Base-by-base conservation (phyloP, 1,139 yeast species). In the Zygoascus sp. region DNA sequence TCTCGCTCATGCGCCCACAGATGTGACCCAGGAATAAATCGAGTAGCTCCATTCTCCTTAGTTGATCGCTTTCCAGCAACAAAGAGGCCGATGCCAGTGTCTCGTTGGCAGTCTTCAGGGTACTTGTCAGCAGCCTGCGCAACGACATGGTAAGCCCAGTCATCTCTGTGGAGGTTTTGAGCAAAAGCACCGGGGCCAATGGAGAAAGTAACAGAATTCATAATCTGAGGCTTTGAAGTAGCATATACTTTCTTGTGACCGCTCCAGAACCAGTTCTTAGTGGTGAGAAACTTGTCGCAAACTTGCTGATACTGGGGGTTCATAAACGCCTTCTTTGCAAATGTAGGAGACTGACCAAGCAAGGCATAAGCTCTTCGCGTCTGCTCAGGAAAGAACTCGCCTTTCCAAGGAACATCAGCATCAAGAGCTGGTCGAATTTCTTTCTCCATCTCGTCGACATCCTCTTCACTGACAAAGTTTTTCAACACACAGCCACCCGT, bases 11-110 rank as follows among this genome's bases (percentile, higher is more conserved):
- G 41, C 11, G 37, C 45, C 50, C 50, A 47, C 25, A 47, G 17
- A 30, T 47, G 50, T 17, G 45, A 38, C 5, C 50, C 44, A 2
- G 48, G 48, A 28, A 47, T 47, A 22, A 39, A 47, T n/a, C 50
- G 27, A 13, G 48, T 47, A 23, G 42, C 40, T 10, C 50, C 50
- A 28, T 47, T 47, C 22, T 32, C 48, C n/a, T 23, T 32, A 6
- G 45, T 47, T n/a, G 48, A 20, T 10, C 32, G 40, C 22, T 47
- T 47, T 2, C 45, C 50, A 32, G 48, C 50, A 20, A 47, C 45
- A 44, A 47, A 47, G 8, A 44, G 25, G 10, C 48, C 50, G 20
- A 47, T 22, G 6, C 27, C 40, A 13, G 50, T 43, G 13, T 47
- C 48, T 20, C 50, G 15, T 9, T 38, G 47, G 11, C 36, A 27